These are phyloP conservation scores for Eimeria praecox DNA, from an alignment of 169 alveolate genomes.

Conservation along the genomic window DNA sequence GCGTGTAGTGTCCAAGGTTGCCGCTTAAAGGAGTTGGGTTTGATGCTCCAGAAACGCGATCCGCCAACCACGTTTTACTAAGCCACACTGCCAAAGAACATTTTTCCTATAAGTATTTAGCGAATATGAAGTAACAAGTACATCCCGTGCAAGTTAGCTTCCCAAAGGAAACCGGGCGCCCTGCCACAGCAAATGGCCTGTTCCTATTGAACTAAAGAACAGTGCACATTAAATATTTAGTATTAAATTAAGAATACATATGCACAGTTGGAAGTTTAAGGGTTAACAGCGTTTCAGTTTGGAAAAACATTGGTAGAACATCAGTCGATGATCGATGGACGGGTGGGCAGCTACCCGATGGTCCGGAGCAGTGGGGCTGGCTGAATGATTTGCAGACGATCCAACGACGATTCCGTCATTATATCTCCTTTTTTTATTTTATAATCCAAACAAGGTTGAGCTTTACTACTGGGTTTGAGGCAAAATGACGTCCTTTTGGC, in stretches of 20 bases:
- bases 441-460: neutral
- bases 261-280: neutral
- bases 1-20: neutral
- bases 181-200: neutral
- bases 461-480: neutral
- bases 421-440: neutral
- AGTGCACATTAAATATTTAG: neutral
- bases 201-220: neutral
- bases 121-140: neutral
- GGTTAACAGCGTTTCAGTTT: neutral
- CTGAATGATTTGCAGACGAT: neutral
- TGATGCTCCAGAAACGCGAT: no score
- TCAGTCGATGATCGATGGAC: neutral
- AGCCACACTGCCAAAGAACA: no score
- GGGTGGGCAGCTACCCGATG: neutral
- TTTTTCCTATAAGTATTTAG: no score
- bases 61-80: no score
- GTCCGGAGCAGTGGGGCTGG: slow-evolving; percentile 20
- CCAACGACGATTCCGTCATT: neutral
- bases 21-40: no score
- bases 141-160: neutral
- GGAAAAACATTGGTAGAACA: neutral
- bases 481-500: neutral
- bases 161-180: neutral
- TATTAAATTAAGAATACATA: neutral